Evolutionary conservation across 225 moss, liverwort and hornwort species (phyloP), one percentile per base, ranked within the genome.

Genomic region (Climacium dendroides): DNA sequence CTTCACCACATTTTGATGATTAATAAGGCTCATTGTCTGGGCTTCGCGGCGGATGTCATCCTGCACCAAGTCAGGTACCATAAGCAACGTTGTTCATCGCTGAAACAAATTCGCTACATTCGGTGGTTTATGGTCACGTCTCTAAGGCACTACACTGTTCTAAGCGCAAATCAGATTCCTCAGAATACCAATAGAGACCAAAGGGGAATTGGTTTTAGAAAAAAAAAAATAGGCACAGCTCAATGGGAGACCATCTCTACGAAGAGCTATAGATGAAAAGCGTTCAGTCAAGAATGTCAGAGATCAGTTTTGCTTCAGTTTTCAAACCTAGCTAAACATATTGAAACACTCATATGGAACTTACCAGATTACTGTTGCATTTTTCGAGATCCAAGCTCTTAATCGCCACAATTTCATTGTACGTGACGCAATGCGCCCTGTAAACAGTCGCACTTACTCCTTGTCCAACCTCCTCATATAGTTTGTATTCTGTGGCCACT

Each of bases 361-460:
- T 74, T 91, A 95, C 95, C 94, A 99, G 87, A 90, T 99, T 99
- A 81, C 97, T 99, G 74, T 93, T 96, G 93, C 97, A 99, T 91
- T 96, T 99, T 87, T 99, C 98, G 82, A 99, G 96, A 94, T 99
- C 95, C 95, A 99, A 89, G 87, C 95, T 97, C 93, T 99, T 99
- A 86, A 99, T 95, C 74, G 96, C 98, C 92, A 99, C 98, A 52
- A 93, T 88, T 88, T 99, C 97, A 90, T 94, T 92, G 79, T 90
- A 90, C 43, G 95, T 93, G n/a, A 93, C 58, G 81, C 97, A 99
- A 80, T 87, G 88, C 34, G 98, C 98, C 89, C 98, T 93, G 59
- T 96, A 99, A 71, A 99, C 98, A 53, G 91, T 97, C 24, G 98
- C 98, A 90, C 98, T 99, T 87, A 96, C 98, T 81, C 98, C 98